Conservation (phyloP, 2,329 filamentous ascomycete species). For the Tolypocladium amazonense region DNA sequence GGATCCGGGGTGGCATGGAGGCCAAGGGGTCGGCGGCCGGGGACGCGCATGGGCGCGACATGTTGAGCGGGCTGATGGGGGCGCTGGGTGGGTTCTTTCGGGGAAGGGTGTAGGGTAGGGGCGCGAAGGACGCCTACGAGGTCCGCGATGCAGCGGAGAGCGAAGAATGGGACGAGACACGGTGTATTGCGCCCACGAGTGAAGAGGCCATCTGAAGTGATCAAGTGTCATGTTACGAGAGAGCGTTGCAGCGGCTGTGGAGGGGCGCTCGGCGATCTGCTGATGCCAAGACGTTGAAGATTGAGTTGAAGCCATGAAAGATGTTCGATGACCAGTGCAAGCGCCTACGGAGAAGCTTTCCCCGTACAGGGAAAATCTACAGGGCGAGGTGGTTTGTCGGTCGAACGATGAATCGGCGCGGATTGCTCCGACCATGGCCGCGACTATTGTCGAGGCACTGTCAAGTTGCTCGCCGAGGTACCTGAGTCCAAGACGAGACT, state of each 20-base stretch:
- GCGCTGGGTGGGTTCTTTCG: conserved; percentile 47
- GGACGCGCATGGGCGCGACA: conserved; percentile 28
- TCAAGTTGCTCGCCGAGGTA: too few relatives aligned
- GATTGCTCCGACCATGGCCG: too few relatives aligned
- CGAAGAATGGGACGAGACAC: background rate
- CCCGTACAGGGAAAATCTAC: background rate
- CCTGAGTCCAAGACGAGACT: too few relatives aligned
- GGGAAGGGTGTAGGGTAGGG: conserved; percentile 16
- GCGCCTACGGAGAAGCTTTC: too few relatives aligned
- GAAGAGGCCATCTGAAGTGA: background rate
- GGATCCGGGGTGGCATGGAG: conserved; percentile 66
- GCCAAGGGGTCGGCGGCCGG: conserved; percentile 16
- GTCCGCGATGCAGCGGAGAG: background rate
- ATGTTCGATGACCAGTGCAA: background rate
- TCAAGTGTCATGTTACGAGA: background rate
- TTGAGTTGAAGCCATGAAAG: background rate
- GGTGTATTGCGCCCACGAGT: background rate
- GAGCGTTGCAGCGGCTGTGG: background rate
- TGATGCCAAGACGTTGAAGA: background rate
- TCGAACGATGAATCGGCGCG: too few relatives aligned
- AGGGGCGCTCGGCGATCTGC: background rate
- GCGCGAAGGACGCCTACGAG: background rate
- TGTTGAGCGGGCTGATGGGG: conserved; percentile 48
- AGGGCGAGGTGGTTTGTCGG: background rate
- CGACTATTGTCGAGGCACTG: too few relatives aligned